These are phyloP conservation scores for Gautieria morchelliformis DNA, from an alignment of 768 basidiomycete species.

Conservation along the genomic window DNA sequence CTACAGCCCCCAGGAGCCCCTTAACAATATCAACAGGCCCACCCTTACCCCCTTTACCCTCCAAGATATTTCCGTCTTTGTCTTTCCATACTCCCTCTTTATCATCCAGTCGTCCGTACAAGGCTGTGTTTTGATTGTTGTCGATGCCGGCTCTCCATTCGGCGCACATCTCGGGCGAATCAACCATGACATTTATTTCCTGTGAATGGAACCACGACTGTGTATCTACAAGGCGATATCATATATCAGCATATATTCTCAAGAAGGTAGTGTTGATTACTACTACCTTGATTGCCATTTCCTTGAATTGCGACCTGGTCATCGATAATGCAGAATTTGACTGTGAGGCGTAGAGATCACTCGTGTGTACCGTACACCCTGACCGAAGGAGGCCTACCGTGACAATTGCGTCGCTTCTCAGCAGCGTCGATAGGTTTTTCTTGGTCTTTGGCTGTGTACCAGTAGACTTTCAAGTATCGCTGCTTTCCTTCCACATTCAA, in stretches of 20 bases:
- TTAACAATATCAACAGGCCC: constrained; percentile 32
- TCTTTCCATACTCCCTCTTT: constrained; percentile 53
- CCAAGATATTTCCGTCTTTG: constrained; percentile 30
- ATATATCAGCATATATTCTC: background rate
- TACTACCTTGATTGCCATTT: constrained; percentile 56
- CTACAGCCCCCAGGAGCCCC: constrained; percentile 33
- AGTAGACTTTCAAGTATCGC: constrained; percentile 40
- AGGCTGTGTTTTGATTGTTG: constrained; percentile 45
- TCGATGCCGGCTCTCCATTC: constrained; percentile 48
- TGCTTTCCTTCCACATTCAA: constrained; percentile 37
- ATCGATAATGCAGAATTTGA: constrained; percentile 62
- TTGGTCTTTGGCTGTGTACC: constrained; percentile 60
- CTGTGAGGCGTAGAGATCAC: constrained; percentile 15
- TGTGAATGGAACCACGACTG: constrained; percentile 69
- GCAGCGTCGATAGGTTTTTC: constrained; percentile 55
- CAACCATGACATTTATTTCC: constrained; percentile 59
- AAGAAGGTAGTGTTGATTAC: background rate
- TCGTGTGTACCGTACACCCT: background rate
- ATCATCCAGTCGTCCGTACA: constrained; percentile 36
- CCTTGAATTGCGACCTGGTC: constrained; percentile 56
- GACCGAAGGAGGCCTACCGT: constrained; percentile 28
- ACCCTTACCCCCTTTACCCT: constrained; percentile 16
- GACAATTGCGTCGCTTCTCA: constrained; percentile 61
- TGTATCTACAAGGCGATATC: constrained; percentile 29
- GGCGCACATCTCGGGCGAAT: constrained; percentile 38